Conservation (phyloP, 305 asterid genomes). For the Plantago lanceolata region DNA sequence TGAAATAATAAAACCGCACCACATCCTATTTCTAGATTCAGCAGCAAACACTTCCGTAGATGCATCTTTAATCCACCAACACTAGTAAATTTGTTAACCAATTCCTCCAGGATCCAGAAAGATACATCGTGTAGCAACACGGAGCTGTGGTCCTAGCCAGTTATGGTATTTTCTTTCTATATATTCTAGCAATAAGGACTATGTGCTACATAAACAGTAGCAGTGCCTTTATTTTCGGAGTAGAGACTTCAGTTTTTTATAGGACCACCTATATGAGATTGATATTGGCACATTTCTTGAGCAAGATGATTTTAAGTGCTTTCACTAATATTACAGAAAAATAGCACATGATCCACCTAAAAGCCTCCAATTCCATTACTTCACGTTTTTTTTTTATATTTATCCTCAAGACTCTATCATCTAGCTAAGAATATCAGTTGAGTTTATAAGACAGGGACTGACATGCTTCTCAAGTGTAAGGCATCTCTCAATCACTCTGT, state of each 20-base stretch:
- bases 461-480: neutral
- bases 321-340: neutral
- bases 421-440: neutral
- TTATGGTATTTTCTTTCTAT: too few relatives aligned
- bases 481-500: neutral
- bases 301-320: too few relatives aligned
- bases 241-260: too few relatives aligned
- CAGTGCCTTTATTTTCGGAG: too few relatives aligned
- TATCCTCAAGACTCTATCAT: neutral
- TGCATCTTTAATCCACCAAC: constrained; percentile 4
- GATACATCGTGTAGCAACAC: too few relatives aligned
- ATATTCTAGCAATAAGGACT: too few relatives aligned
- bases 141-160: too few relatives aligned
- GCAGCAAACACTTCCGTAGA: constrained; percentile 12
- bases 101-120: too few relatives aligned
- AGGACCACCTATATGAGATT: too few relatives aligned
- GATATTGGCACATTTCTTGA: too few relatives aligned
- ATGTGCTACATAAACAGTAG: too few relatives aligned
- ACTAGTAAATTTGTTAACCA: neutral
- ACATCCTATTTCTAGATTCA: constrained; percentile 16
- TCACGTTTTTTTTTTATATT: neutral
- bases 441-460: neutral
- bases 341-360: neutral
- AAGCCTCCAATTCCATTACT: neutral
- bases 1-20: constrained; percentile 18